phyloP scores from a whole-genome alignment of 331 rosid species.

The Arachis monticola region DNA sequence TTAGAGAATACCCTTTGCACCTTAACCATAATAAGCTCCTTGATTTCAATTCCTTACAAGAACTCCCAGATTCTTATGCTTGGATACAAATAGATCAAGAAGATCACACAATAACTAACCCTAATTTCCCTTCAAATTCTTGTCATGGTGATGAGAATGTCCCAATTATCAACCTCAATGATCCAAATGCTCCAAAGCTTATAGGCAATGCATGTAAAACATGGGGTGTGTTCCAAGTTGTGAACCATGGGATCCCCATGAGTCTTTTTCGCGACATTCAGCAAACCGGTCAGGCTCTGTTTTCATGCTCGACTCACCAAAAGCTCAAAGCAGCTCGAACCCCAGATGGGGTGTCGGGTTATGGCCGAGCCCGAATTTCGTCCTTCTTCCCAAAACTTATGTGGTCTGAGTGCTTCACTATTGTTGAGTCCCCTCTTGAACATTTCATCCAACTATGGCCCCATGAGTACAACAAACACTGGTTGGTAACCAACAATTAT shows the following conservation, averaged over 20 bases:
- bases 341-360: slow-evolving; percentile 71
- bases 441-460: slow-evolving; percentile 88
- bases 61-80: slow-evolving; percentile 72
- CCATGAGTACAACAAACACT: slow-evolving; percentile 55
- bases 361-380: slow-evolving; percentile 73
- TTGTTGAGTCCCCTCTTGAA: slow-evolving; percentile 69
- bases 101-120: background rate
- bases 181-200: slow-evolving; percentile 54
- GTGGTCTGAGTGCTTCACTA: slow-evolving; percentile 94
- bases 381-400: slow-evolving; percentile 84
- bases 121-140: slow-evolving; percentile 5
- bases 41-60: slow-evolving; percentile 60
- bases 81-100: slow-evolving; percentile 54
- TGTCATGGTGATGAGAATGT: slow-evolving; percentile 1
- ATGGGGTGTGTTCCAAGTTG: slow-evolving; percentile 83
- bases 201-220: slow-evolving; percentile 68
- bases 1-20: slow-evolving; percentile 53
- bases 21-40: slow-evolving; percentile 51
- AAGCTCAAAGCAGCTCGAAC: slow-evolving; percentile 75
- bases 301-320: slow-evolving; percentile 60
- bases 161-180: slow-evolving; percentile 63
- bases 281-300: slow-evolving; percentile 42
- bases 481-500: slow-evolving; percentile 47
- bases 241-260: slow-evolving; percentile 61
- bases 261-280: slow-evolving; percentile 56